These are phyloP conservation scores for Amylocarpus encephaloides DNA, from an alignment of 2,329 filamentous ascomycete species.

Conservation along the genomic window DNA sequence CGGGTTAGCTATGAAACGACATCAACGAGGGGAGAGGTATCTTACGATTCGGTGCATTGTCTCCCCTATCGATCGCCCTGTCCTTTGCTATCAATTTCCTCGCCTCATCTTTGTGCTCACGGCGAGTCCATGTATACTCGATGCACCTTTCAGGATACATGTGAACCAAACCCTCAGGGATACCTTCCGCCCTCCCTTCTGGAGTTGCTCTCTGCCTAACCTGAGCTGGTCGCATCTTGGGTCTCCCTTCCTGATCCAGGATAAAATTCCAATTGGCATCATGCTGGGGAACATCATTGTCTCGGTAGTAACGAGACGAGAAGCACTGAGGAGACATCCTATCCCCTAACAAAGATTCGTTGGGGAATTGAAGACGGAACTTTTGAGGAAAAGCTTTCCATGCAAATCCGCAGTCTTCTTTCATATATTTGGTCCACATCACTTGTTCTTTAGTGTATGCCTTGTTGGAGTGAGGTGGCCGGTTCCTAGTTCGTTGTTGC, in stretches of 20 bases:
- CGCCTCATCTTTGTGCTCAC: conserved; percentile 9
- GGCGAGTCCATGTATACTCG: conserved; percentile 10
- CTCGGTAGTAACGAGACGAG: conserved; percentile 15
- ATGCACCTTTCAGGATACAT: conserved; percentile 9
- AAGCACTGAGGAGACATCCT: conserved; percentile 12
- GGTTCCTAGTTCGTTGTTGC: neutral
- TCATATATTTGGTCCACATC: conserved; percentile 11
- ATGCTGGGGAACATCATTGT: conserved; percentile 6
- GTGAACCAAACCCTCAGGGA: conserved; percentile 13
- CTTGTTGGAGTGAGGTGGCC: conserved; percentile 9
- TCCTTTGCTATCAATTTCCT: neutral
- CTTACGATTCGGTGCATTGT: neutral
- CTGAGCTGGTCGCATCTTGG: neutral
- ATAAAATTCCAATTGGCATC: conserved; percentile 6
- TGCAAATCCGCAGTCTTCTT: conserved; percentile 7
- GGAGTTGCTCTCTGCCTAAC: conserved; percentile 6
- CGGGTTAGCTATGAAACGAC: neutral
- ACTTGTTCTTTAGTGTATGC: conserved; percentile 10
- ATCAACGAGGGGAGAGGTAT: neutral
- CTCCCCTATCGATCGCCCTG: neutral
- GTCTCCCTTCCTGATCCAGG: conserved; percentile 1
- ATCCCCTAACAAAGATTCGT: neutral
- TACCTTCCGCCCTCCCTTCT: conserved; percentile 5
- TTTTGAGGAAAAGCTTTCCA: conserved; percentile 4
- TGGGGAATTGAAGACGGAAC: conserved; percentile 4